phyloP scores from a whole-genome alignment of 495 filamentous ascomycete genomes.

The Penicillium turbatum region DNA sequence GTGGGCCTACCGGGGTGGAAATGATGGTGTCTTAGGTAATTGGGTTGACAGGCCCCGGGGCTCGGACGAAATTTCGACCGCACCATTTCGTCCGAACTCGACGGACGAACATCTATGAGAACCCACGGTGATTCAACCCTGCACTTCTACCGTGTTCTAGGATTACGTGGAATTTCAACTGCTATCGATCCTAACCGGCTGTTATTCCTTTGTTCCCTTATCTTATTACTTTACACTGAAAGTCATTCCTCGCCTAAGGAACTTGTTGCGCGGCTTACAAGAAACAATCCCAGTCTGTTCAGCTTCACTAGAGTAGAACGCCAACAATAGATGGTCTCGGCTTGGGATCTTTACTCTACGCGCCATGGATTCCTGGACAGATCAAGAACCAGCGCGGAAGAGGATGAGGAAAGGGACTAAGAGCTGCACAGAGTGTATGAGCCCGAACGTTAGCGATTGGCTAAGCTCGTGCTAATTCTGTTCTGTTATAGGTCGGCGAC shows the following conservation, averaged over 20 bases:
- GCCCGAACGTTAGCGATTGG: background rate
- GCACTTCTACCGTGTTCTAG: too few relatives aligned
- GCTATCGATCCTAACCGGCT: background rate
- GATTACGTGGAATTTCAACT: background rate
- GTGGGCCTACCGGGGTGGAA: too few relatives aligned
- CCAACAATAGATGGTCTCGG: background rate
- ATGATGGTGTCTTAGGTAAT: background rate
- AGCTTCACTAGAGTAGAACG: background rate
- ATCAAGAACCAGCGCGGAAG: slow-evolving; percentile 33
- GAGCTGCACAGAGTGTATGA: slow-evolving; percentile 40
- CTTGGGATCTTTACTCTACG: background rate
- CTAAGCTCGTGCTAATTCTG: background rate
- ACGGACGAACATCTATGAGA: slow-evolving; percentile 20
- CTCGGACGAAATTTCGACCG: slow-evolving; percentile 1
- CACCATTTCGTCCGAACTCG: slow-evolving; percentile 18
- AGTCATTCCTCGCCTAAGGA: background rate
- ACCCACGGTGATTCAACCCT: background rate
- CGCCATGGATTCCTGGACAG: slow-evolving; percentile 17
- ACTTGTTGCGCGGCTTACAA: background rate
- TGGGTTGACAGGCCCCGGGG: too few relatives aligned
- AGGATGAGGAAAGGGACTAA: slow-evolving; percentile 40
- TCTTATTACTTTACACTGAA: background rate
- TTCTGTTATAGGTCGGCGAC: slow-evolving; percentile 30
- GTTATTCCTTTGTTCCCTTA: background rate
- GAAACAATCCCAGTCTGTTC: background rate